Evolutionary conservation across 2,329 filamentous ascomycete genomes (phyloP).

Genomic region (Trichoderma aggressivum): DNA sequence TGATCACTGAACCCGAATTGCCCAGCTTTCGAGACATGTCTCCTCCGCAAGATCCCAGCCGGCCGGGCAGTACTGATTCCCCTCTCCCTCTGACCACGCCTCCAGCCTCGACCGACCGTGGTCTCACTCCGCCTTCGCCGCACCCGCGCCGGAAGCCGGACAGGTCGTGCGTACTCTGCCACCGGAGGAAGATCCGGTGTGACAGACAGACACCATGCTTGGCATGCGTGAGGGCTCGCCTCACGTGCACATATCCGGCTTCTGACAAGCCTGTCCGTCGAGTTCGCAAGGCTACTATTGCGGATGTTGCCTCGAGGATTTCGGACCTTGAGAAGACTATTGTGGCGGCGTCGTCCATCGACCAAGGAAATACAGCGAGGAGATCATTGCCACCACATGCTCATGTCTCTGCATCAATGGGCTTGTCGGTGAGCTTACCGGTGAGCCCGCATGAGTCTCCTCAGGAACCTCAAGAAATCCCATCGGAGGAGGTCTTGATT

Average conservation of each 20-base stretch:
- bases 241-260: conserved; percentile 32
- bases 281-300: conserved; percentile 30
- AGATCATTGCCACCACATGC: neutral
- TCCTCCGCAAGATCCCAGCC: neutral
- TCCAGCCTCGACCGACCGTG: conserved; percentile 5
- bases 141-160: conserved; percentile 20
- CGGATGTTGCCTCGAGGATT: conserved; percentile 37
- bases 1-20: conserved; percentile 10
- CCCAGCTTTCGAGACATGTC: conserved; percentile 6
- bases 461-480: conserved; percentile 5
- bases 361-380: conserved; percentile 13
- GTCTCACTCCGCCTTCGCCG: conserved; percentile 13
- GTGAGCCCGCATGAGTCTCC: conserved; percentile 11
- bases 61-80: neutral
- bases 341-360: conserved; percentile 14
- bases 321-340: conserved; percentile 34
- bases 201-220: conserved; percentile 68
- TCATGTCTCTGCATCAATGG: neutral
- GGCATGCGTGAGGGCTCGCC: conserved; percentile 56
- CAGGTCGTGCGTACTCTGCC: conserved; percentile 41
- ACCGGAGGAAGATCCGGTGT: conserved; percentile 64
- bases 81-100: neutral
- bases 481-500: conserved; percentile 29
- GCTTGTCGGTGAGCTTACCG: neutral
- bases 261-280: conserved; percentile 26